Conservation (phyloP, 352 stramenopile species). For the Phytophthora nicotianae region DNA sequence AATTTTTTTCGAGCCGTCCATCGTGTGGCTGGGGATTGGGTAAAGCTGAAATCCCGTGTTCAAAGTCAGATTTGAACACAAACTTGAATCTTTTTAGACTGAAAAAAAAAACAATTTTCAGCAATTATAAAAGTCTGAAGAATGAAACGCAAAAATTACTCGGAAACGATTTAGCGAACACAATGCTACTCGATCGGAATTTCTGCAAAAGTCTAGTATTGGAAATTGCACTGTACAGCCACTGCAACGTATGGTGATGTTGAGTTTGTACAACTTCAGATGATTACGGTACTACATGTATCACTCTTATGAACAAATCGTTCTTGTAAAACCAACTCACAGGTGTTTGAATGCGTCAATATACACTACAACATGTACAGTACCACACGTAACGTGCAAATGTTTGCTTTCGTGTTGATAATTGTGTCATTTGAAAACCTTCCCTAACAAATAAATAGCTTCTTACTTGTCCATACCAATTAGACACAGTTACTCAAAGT, state of each 20-base stretch:
- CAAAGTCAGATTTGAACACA: slow-evolving; percentile 28
- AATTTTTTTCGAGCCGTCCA: slow-evolving; percentile 29
- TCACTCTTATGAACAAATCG: too few species aligned
- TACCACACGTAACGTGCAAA: not conserved
- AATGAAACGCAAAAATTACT: not conserved
- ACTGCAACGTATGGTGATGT: too few species aligned
- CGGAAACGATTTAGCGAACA: too few species aligned
- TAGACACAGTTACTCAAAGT: slow-evolving; percentile 34
- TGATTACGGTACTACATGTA: too few species aligned
- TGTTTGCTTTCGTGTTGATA: slow-evolving; percentile 8
- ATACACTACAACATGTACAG: not conserved
- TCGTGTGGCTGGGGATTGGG: slow-evolving; percentile 4
- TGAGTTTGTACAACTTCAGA: too few species aligned
- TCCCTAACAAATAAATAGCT: slow-evolving; percentile 40
- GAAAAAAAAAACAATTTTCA: too few species aligned
- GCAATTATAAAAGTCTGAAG: not conserved
- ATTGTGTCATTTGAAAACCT: slow-evolving; percentile 30
- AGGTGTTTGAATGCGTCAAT: too few species aligned
- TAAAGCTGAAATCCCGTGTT: slow-evolving; percentile 15
- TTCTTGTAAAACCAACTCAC: too few species aligned
- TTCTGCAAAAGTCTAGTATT: too few species aligned
- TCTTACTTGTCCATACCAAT: slow-evolving; percentile 26
- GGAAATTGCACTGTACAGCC: too few species aligned
- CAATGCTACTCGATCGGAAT: too few species aligned
- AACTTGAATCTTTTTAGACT: slow-evolving; percentile 4